Percentiles rank a stretch among this genome's conserved stretches.
Conservation (phyloP, 2,329 filamentous ascomycete species). For the Volutella citrinella region DNA sequence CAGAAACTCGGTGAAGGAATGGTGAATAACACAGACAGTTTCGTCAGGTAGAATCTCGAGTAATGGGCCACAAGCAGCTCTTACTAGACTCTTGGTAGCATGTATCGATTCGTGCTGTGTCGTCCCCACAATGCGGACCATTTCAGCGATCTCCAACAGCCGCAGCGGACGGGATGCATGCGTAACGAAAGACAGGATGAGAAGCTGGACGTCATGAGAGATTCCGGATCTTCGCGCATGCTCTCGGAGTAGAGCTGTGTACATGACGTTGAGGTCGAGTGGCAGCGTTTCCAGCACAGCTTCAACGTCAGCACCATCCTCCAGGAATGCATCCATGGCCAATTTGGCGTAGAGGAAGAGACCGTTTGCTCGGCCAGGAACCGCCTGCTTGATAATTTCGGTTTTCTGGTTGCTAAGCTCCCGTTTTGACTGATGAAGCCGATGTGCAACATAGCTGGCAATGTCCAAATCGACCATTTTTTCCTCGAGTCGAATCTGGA, state of each 20-base stretch:
- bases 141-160: constrained; percentile 37
- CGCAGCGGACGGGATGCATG: constrained; percentile 39
- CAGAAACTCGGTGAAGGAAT: constrained; percentile 46
- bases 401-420: neutral
- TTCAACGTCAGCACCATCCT: constrained; percentile 18
- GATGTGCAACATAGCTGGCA: constrained; percentile 28
- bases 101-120: constrained; percentile 6
- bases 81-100: constrained; percentile 34
- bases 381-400: neutral
- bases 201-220: constrained; percentile 27
- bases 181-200: constrained; percentile 38
- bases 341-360: constrained; percentile 42
- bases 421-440: constrained; percentile 3
- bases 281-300: constrained; percentile 31
- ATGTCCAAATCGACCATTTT: constrained; percentile 37
- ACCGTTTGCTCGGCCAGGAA: constrained; percentile 22
- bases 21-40: constrained; percentile 41
- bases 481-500: constrained; percentile 33
- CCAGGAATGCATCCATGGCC: constrained; percentile 35
- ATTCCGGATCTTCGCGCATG: constrained; percentile 32
- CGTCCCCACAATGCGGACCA: constrained; percentile 22
- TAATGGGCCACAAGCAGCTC: constrained; percentile 38
- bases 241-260: constrained; percentile 35
- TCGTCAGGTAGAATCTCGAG: constrained; percentile 43
- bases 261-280: constrained; percentile 35